Evolutionary conservation across 768 basidiomycete species (phyloP).

Genomic region (Podaxis sp.): DNA sequence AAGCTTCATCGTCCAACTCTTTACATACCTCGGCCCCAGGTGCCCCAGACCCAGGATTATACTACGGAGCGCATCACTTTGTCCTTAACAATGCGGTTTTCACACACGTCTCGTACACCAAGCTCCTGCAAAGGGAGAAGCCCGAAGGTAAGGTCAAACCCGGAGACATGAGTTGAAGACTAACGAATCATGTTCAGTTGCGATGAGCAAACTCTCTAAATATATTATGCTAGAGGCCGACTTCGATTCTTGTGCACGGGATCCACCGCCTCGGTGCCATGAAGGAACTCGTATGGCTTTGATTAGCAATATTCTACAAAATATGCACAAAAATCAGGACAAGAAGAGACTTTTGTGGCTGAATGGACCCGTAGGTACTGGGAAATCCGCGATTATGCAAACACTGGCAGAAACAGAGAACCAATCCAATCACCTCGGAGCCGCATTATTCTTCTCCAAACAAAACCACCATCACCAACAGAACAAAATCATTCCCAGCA

Average conservation of each 20-base stretch:
- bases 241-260: constrained; percentile 20
- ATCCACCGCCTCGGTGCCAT: constrained; percentile 21
- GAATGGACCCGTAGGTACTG: constrained; percentile 26
- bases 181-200: not conserved
- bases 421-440: constrained; percentile 10
- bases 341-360: constrained; percentile 20
- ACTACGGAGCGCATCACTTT: too few relatives aligned
- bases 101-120: too few relatives aligned
- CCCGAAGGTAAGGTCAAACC: too few relatives aligned
- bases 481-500: constrained; percentile 19
- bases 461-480: constrained; percentile 1
- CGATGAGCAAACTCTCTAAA: not conserved
- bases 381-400: constrained; percentile 30
- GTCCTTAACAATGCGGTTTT: too few relatives aligned
- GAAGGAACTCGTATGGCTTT: constrained; percentile 20
- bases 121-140: too few relatives aligned
- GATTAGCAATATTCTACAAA: constrained; percentile 6
- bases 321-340: not conserved
- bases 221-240: not conserved
- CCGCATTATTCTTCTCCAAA: constrained; percentile 24
- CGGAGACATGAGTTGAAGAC: too few relatives aligned
- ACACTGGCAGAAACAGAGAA: constrained; percentile 24
- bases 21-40: too few relatives aligned
- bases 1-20: too few relatives aligned
- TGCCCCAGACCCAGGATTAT: too few relatives aligned